Percentiles rank a stretch among this genome's conserved stretches.
Conservation (phyloP, 495 filamentous ascomycete species). For the Tuber melanosporum region DNA sequence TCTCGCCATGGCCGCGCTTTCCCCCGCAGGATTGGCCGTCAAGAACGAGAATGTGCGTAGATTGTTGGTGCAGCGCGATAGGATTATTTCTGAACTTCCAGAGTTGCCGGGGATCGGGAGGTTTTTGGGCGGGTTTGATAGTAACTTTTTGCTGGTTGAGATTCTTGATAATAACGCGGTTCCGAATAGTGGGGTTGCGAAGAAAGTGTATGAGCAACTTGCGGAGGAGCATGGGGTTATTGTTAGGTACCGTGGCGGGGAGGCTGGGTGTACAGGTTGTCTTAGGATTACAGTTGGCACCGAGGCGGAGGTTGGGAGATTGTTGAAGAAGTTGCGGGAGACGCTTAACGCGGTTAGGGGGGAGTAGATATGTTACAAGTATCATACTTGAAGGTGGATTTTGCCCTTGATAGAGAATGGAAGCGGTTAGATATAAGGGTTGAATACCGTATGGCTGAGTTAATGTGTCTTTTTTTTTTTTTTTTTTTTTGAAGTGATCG, state of each 20-base stretch:
- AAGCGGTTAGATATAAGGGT: not conserved
- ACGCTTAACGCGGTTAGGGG: conserved; percentile 55
- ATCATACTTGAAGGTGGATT: no score
- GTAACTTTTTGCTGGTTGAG: conserved; percentile 87
- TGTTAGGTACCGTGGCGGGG: conserved; percentile 87
- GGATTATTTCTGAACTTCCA: conserved; percentile 66
- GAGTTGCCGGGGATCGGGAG: conserved; percentile 69
- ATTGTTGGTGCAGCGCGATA: conserved; percentile 69
- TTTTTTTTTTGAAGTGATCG: not conserved
- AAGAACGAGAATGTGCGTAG: conserved; percentile 62
- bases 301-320: conserved; percentile 69
- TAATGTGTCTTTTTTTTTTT: not conserved
- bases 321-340: conserved; percentile 60
- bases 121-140: conserved; percentile 69
- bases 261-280: conserved; percentile 81
- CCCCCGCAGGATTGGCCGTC: conserved; percentile 54
- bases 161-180: conserved; percentile 66
- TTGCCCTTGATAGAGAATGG: not conserved
- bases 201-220: conserved; percentile 71
- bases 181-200: conserved; percentile 68
- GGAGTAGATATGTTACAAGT: conserved; percentile 6
- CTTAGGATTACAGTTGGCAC: conserved; percentile 90
- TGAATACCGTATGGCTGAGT: not conserved
- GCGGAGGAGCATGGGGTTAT: conserved; percentile 86
- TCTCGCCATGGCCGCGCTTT: conserved; percentile 68